Percentiles rank a stretch among this genome's conserved stretches.
Conservation (phyloP, 129 eudicot genomes). For the Helichrysum umbraculigerum region DNA sequence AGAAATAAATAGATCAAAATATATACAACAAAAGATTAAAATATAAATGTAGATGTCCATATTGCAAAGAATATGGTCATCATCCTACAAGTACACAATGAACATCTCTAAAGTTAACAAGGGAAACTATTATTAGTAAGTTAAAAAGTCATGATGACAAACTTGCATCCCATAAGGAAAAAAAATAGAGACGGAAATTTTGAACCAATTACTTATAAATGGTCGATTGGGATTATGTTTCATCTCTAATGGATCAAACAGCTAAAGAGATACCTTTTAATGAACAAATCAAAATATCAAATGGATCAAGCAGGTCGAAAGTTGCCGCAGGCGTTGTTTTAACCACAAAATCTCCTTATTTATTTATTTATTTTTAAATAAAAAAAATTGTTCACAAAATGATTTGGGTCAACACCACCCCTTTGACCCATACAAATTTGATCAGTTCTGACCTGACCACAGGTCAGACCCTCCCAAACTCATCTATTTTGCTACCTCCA, state of each 20-base stretch:
- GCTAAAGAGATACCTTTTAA: too few species aligned
- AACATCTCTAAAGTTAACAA: too few species aligned
- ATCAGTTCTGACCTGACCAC: background rate
- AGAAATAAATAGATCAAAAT: too few species aligned
- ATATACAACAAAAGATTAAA: too few species aligned
- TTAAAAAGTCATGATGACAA: background rate
- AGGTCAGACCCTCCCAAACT: too few species aligned
- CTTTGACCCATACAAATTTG: background rate
- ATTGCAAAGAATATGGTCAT: too few species aligned
- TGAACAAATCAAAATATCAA: background rate
- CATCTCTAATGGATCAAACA: background rate
- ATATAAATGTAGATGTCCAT: too few species aligned
- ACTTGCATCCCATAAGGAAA: background rate
- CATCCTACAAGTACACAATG: too few species aligned
- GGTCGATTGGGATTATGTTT: conserved; percentile 1
- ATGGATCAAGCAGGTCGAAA: conserved; percentile 3
- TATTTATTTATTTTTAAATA: too few species aligned
- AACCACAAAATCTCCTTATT: conserved; percentile 6
- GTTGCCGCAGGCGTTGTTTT: background rate
- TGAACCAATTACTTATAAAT: background rate
- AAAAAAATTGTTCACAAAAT: background rate
- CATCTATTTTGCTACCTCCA: too few species aligned
- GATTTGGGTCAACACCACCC: background rate
- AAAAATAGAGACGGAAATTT: background rate
- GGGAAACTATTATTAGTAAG: too few species aligned